Percentiles rank a stretch among this genome's conserved stretches.
phyloP scores from a whole-genome alignment of 2,329 filamentous ascomycete species.

The Hypoxylon sp. region DNA sequence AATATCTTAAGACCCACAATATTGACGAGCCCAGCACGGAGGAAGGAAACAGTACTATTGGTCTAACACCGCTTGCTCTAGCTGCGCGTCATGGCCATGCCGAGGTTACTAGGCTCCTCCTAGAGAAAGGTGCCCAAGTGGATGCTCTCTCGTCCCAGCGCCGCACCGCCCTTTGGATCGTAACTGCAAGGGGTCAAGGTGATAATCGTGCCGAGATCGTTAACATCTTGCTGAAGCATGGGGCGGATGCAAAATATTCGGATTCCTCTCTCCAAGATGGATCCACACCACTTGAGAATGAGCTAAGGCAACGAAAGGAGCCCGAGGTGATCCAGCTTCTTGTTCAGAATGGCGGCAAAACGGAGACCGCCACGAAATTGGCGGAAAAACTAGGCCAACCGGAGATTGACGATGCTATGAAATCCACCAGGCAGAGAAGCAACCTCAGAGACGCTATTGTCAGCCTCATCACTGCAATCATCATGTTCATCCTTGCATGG shows the following conservation, averaged over 20 bases:
- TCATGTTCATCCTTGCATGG: conserved; percentile 35
- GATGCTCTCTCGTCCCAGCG: conserved; percentile 26
- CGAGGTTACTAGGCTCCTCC: conserved; percentile 32
- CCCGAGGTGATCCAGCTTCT: conserved; percentile 34
- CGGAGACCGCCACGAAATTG: conserved; percentile 10
- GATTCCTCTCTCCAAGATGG: conserved; percentile 21
- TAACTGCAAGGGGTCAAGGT: conserved; percentile 20
- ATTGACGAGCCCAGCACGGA: conserved; percentile 35
- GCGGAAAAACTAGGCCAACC: conserved; percentile 12
- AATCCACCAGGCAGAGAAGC: conserved; percentile 1
- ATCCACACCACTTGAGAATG: conserved; percentile 37
- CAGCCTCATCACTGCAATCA: conserved; percentile 24
- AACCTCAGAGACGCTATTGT: conserved; percentile 8
- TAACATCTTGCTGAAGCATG: conserved; percentile 22
- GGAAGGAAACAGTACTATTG: conserved; percentile 25
- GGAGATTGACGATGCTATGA: conserved; percentile 34
- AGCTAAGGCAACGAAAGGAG: conserved; percentile 30
- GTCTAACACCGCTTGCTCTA: conserved; percentile 34
- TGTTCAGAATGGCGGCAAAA: conserved; percentile 25
- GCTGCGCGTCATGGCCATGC: conserved; percentile 35
- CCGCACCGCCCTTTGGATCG: conserved; percentile 28
- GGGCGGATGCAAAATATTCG: conserved; percentile 27
- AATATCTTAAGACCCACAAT: conserved; percentile 23
- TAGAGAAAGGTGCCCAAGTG: conserved; percentile 34
- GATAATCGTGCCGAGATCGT: conserved; percentile 29